Evolutionary conservation across 495 filamentous ascomycete genomes (phyloP).

Genomic region (Aspergillus saccharolyticus): DNA sequence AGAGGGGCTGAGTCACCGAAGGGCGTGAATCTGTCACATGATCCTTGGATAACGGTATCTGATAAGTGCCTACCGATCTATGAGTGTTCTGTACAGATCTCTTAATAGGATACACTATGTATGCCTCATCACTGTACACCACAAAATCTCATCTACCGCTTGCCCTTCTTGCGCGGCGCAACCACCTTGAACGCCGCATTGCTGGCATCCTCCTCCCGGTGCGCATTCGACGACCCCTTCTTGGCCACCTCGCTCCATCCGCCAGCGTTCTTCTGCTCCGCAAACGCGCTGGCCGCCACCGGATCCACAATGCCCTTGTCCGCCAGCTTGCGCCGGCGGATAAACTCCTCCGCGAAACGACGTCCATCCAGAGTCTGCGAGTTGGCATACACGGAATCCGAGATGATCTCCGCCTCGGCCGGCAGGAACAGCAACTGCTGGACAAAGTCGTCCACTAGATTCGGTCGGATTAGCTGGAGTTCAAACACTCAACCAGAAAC

Average conservation of each 20-base stretch:
- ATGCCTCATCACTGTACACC: not conserved
- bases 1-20: too few species aligned
- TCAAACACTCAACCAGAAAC: not conserved
- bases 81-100: too few species aligned
- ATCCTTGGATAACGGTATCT: too few species aligned
- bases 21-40: too few species aligned
- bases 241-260: slow-evolving; percentile 98
- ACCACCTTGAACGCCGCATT: slow-evolving; percentile 81
- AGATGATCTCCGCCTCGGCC: slow-evolving; percentile 70
- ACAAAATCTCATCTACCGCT: slow-evolving; percentile 43
- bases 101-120: not conserved
- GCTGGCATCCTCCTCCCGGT: slow-evolving; percentile 47
- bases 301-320: slow-evolving; percentile 76
- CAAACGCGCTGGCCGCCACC: slow-evolving; percentile 39
- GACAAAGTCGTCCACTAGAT: slow-evolving; percentile 74
- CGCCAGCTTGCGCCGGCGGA: slow-evolving; percentile 85
- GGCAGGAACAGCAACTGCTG: slow-evolving; percentile 68
- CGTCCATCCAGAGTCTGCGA: slow-evolving; percentile 84
- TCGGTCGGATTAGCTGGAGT: slow-evolving; percentile 8
- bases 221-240: slow-evolving; percentile 59
- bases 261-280: slow-evolving; percentile 47
- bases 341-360: slow-evolving; percentile 91
- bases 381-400: slow-evolving; percentile 80
- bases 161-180: slow-evolving; percentile 88
- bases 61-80: too few species aligned